Percentiles rank a stretch among this genome's conserved stretches.
phyloP scores from a whole-genome alignment of 1,284 basidiomycete genomes.

The Apiotrichum montevideense region DNA sequence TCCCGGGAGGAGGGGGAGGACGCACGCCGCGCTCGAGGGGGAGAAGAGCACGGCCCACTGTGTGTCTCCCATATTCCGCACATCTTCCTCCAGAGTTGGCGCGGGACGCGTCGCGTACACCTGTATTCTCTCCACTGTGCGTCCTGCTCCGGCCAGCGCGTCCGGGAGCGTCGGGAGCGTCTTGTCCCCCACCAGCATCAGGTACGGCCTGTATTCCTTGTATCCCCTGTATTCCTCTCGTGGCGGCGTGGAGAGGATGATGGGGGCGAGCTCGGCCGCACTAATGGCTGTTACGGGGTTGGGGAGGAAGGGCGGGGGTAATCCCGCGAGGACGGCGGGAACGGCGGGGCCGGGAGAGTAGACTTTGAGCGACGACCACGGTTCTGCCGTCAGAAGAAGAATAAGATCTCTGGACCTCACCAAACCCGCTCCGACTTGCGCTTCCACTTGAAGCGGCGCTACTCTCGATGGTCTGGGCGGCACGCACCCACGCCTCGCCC shows the following conservation, averaged over 20 bases:
- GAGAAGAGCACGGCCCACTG: slow-evolving; percentile 47
- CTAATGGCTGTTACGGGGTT: slow-evolving; percentile 2
- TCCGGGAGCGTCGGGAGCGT: slow-evolving; percentile 27
- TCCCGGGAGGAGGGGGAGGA: slow-evolving; percentile 20
- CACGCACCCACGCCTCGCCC: slow-evolving; percentile 31
- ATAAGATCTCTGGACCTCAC: neutral
- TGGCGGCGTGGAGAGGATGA: slow-evolving; percentile 18
- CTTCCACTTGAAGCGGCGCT: neutral
- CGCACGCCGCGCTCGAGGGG: slow-evolving; percentile 33
- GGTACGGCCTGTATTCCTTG: slow-evolving; percentile 22
- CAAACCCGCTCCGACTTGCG: neutral
- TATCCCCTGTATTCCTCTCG: slow-evolving; percentile 1
- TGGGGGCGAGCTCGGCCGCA: slow-evolving; percentile 15
- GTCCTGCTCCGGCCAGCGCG: slow-evolving; percentile 17
- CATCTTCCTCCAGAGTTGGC: slow-evolving; percentile 49
- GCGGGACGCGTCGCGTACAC: slow-evolving; percentile 23
- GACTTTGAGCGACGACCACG: slow-evolving; percentile 4
- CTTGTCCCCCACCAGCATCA: slow-evolving; percentile 40
- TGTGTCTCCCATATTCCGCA: slow-evolving; percentile 44
- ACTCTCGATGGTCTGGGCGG: neutral
- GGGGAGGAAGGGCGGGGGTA: neutral
- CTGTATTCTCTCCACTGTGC: slow-evolving; percentile 15
- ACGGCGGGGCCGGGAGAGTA: slow-evolving; percentile 13
- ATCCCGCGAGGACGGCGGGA: neutral
- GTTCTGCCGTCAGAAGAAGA: slow-evolving; percentile 1